Conservation (phyloP, 257 asterid species). For the Ajuga chamaepitys region DNA sequence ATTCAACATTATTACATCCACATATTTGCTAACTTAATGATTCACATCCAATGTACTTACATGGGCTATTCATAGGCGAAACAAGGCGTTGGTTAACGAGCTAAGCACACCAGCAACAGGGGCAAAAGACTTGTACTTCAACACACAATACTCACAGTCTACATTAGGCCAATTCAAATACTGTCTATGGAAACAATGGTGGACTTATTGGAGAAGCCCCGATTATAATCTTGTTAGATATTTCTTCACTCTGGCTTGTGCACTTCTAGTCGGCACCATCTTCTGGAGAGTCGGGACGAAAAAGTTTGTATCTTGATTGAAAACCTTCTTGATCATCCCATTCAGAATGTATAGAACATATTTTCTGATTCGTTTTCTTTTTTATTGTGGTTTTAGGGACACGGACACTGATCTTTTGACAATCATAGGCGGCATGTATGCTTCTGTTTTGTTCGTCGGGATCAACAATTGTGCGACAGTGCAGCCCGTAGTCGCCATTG, state of each 20-base stretch:
- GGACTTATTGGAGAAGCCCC: constrained; percentile 90
- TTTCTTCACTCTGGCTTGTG: constrained; percentile 62
- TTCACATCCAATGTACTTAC: not conserved
- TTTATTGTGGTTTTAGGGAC: constrained; percentile 26
- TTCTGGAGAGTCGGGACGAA: constrained; percentile 69
- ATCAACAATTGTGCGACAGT: constrained; percentile 70
- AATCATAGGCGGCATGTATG: constrained; percentile 71
- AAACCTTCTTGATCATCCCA: not conserved
- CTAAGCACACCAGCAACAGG: constrained; percentile 52
- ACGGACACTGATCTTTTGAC: constrained; percentile 51
- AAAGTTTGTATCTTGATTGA: constrained; percentile 21
- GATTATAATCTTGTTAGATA: constrained; percentile 77
- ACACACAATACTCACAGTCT: constrained; percentile 55
- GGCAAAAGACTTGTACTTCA: constrained; percentile 53
- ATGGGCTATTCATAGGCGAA: constrained; percentile 31
- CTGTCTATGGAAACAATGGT: constrained; percentile 82
- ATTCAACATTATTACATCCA: not conserved
- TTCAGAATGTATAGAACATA: not conserved
- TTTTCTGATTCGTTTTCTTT: constrained; percentile 1
- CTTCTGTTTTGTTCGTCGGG: constrained; percentile 63
- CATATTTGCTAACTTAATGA: not conserved
- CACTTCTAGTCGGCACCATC: constrained; percentile 68
- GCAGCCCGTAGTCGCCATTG: constrained; percentile 67
- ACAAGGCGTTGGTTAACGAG: constrained; percentile 56
- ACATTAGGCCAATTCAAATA: constrained; percentile 51